Evolutionary conservation across 208 protist species (phyloP), one percentile per base, ranked within the genome.

Genomic region (Trypanosoma cruzi): DNA sequence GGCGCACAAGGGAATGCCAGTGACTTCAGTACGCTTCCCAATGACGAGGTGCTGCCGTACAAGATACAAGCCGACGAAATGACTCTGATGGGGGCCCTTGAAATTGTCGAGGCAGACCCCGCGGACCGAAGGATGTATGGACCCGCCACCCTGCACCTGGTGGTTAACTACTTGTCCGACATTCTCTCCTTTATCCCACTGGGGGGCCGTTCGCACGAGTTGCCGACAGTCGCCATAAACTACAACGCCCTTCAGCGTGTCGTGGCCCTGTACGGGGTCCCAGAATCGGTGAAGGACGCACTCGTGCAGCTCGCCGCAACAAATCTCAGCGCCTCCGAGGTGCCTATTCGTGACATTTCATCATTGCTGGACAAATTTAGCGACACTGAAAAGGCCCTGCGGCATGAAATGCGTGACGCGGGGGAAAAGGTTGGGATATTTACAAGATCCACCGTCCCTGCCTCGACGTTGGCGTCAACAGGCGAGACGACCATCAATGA

Each of bases 11-110:
- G 73, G 11, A 86, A 65, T 14, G 73, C 91, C 28, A 64, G 63
- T 0, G 60, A 63, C 10, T 96, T 94, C 79, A 87, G 82, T 64
- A 77, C 75, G 0, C 77, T 96, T 20, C 49, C 80, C 11, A 75
- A 64, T 28, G 88, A 90, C 55, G 75, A 79, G n/a, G 24, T 72
- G 1, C 77, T 94, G 18, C 86, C 86, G 8, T 96, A 86, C 78
- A 92, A 89, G 42, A 84, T 96, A 13, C 52, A 63, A 2, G 66
- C 91, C 5, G 65, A 85, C 0, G 88, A 94, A 65, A 79, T 93
- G 56, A 68, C 80, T 4, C 78, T 96, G 29, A 18, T 85, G 13
- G 77, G 77, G 34, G 81, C 86, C 7, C 79, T 92, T 4, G 64
- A 69, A 22, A 53, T 84, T 37, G 82, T 91, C 0, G 86, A 92